phyloP scores from a whole-genome alignment of 2,329 filamentous ascomycete species.

The Pseudopithomyces chartarum region DNA sequence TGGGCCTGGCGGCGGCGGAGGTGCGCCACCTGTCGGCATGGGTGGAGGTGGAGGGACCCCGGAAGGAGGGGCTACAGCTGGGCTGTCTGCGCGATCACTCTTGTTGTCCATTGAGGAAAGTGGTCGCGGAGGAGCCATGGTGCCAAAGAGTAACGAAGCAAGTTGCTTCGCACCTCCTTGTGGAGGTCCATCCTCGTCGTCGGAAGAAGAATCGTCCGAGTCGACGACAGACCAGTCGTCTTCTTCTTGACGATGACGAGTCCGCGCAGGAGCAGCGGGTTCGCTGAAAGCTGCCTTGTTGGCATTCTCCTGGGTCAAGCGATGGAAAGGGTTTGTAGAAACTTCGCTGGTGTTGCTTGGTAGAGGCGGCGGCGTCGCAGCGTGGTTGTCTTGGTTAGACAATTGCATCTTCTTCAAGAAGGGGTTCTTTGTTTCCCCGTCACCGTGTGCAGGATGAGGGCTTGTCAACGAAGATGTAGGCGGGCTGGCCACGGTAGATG shows the following conservation, averaged over 20 bases:
- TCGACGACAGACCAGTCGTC: conserved; percentile 85
- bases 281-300: conserved; percentile 53
- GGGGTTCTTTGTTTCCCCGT: conserved; percentile 87
- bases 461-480: conserved; percentile 57
- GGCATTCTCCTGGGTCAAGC: conserved; percentile 71
- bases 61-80: conserved; percentile 47
- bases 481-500: conserved; percentile 52
- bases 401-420: conserved; percentile 91
- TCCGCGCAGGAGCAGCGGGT: conserved; percentile 56
- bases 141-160: conserved; percentile 93
- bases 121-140: conserved; percentile 91
- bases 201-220: conserved; percentile 71
- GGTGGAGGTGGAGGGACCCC: conserved; percentile 59
- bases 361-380: conserved; percentile 47
- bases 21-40: conserved; percentile 50
- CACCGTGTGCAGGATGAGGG: conserved; percentile 57
- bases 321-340: conserved; percentile 92
- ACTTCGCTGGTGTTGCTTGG: conserved; percentile 53
- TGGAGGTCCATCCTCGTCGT: conserved; percentile 72
- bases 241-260: conserved; percentile 63
- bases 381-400: conserved; percentile 59
- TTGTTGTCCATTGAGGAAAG: conserved; percentile 82
- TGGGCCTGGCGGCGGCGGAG: conserved; percentile 54
- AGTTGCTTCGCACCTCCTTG: conserved; percentile 88
- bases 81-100: conserved; percentile 50